Base-by-base conservation (phyloP, 2,329 filamentous ascomycete genomes). In the Thyridium curvatum region DNA sequence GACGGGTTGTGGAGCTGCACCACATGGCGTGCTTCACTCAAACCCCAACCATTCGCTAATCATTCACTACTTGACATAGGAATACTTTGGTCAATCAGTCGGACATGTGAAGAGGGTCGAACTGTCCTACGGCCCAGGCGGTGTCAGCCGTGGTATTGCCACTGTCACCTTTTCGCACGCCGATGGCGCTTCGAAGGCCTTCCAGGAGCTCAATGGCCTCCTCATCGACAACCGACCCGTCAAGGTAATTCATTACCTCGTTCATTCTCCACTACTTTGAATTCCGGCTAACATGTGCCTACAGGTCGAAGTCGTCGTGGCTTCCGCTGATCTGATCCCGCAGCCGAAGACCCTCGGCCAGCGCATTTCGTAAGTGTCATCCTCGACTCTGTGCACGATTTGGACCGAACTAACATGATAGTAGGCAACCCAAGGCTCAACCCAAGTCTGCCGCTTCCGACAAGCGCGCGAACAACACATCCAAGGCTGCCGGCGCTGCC, bases 271-370 rank as follows among this genome's bases (percentile, higher is more conserved):
- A 18, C 18, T 12, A 18, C n/a, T 29, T 17, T 12, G 16, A 18
- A 18, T 30, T 10, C 4, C 9, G 32, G 26, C 39, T 50, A 43
- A 52, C 42, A 37, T 28, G 2, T 13, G 21, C 1, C 35, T 39
- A 38, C n/a, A 94, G 84, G 89, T 98, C 54, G 91, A 97, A 64
- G 83, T 98, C 46, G 79, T 98, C 40, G 78, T 95, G 46, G 84
- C 86, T 56, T 86, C 86, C 35, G 79, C 80, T 29, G 72, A 79
- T 46, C 74, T 86, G 15, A 72, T 77, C 34, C 77, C 84, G 2
- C 65, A 79, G 33, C 70, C 79, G 4, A 79, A 84, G 73, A 73
- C 80, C 13, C 77, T 97, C 32, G 82, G 82, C 40, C 90, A 97
- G 55, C 90, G 93, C 52, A 82, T 95, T 52, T 77, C 78, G 59